phyloP scores from a whole-genome alignment of 2,329 filamentous ascomycete species.

The Elsinoe batatas region DNA sequence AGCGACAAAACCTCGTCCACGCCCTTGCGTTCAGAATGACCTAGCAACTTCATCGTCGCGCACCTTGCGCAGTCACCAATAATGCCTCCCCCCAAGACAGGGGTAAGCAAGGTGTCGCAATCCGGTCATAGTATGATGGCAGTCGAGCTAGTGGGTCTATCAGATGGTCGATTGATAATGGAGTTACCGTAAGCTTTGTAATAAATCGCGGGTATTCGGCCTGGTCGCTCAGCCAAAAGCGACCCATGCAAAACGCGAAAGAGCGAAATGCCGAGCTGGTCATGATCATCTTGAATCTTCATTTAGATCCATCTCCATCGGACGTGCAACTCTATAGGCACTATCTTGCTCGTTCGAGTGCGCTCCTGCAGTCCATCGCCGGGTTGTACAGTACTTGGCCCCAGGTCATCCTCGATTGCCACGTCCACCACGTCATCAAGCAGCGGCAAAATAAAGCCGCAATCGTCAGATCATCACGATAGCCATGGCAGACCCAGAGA shows the following conservation, averaged over 20 bases:
- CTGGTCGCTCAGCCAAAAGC: background rate
- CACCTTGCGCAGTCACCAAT: background rate
- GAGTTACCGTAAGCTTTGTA: conserved; percentile 8
- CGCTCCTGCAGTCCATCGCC: background rate
- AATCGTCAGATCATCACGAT: background rate
- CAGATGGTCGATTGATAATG: background rate
- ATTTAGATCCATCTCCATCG: background rate
- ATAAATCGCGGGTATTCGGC: conserved; percentile 3
- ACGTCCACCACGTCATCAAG: conserved; percentile 4
- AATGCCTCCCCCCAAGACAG: background rate
- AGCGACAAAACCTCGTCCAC: background rate
- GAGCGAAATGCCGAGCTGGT: conserved; percentile 4
- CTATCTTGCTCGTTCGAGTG: background rate
- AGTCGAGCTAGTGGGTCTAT: background rate
- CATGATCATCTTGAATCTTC: background rate
- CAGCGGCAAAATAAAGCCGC: background rate
- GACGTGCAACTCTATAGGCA: background rate
- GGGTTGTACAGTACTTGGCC: background rate
- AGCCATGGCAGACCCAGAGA: background rate
- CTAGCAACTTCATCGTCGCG: too few relatives aligned
- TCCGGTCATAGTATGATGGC: background rate
- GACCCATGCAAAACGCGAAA: background rate
- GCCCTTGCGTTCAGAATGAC: background rate
- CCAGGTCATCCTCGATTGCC: background rate
- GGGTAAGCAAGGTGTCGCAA: too few relatives aligned